These are phyloP conservation scores for Whalleya microplaca DNA, from an alignment of 2,329 filamentous ascomycete species.

Conservation along the genomic window DNA sequence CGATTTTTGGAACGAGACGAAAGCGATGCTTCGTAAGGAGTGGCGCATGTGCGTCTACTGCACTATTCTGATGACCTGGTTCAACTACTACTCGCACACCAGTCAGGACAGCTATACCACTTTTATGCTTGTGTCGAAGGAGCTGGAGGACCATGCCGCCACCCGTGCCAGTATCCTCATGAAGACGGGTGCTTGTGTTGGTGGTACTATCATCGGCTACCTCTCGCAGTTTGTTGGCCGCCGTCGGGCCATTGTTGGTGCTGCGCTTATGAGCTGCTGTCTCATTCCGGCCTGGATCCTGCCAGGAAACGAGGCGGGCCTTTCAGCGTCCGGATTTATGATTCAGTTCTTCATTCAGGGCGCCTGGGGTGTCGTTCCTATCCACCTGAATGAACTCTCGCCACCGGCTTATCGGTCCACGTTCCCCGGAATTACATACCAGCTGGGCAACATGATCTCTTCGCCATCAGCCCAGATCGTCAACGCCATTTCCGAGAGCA, in stretches of 20 bases:
- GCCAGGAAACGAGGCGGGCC: conserved; percentile 58
- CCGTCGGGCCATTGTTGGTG: conserved; percentile 66
- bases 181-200: conserved; percentile 77
- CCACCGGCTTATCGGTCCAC: conserved; percentile 71
- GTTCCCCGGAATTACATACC: conserved; percentile 73
- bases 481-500: conserved; percentile 71
- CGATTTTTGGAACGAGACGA: conserved; percentile 72
- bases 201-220: conserved; percentile 75
- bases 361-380: conserved; percentile 70
- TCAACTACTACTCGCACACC: conserved; percentile 77
- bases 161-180: conserved; percentile 79
- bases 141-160: conserved; percentile 64
- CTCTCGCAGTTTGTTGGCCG: conserved; percentile 76
- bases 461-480: conserved; percentile 77
- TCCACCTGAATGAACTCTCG: conserved; percentile 75
- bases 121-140: conserved; percentile 76
- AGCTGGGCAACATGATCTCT: conserved; percentile 76
- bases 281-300: conserved; percentile 75
- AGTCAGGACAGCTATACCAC: conserved; percentile 83
- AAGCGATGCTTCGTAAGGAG: conserved; percentile 67
- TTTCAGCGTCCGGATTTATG: conserved; percentile 69
- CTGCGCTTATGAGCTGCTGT: conserved; percentile 61
- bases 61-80: conserved; percentile 77
- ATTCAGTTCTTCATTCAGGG: conserved; percentile 71
- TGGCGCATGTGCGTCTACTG: conserved; percentile 82